Evolutionary conservation across 1,139 yeast genomes (phyloP).

Genomic region (Hansenula sp.): DNA sequence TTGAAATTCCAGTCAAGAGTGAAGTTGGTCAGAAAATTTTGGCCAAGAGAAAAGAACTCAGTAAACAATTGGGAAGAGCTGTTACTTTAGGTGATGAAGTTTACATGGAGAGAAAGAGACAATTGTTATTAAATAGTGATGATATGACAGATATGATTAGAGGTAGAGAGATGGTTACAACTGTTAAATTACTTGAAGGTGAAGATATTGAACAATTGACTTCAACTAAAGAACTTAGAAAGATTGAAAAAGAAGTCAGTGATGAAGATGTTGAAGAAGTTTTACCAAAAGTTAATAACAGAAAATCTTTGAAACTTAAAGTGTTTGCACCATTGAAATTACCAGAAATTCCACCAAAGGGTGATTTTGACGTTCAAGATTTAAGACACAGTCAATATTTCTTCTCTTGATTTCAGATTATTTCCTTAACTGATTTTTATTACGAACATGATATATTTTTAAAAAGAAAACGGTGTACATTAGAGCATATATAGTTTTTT

Average conservation of each 20-base stretch:
- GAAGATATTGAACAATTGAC: constrained; percentile 21
- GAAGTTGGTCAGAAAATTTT: constrained; percentile 50
- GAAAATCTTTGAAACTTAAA: too few species aligned
- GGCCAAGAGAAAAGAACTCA: constrained; percentile 45
- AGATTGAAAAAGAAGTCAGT: not conserved
- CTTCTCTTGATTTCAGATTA: constrained; percentile 39
- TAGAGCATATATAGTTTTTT: not conserved
- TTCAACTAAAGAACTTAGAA: constrained; percentile 3
- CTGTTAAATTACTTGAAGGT: constrained; percentile 60
- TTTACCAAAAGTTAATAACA: constrained; percentile 16
- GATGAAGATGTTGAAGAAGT: constrained; percentile 3
- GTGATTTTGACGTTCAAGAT: constrained; percentile 74
- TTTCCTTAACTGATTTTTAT: not conserved
- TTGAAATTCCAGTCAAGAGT: constrained; percentile 48
- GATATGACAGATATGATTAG: constrained; percentile 43
- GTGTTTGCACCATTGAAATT: constrained; percentile 60
- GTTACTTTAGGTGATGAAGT: constrained; percentile 72
- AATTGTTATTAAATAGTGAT: constrained; percentile 46
- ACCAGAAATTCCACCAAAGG: constrained; percentile 76
- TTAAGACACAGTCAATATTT: constrained; percentile 77
- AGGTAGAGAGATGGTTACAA: constrained; percentile 63
- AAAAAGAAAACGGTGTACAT: too few species aligned
- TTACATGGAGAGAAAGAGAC: constrained; percentile 63
- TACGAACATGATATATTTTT: not conserved
- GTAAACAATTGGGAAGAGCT: constrained; percentile 48